Evolutionary conservation across 2,329 filamentous ascomycete species (phyloP).

Genomic region (Penicillium rolfsii): DNA sequence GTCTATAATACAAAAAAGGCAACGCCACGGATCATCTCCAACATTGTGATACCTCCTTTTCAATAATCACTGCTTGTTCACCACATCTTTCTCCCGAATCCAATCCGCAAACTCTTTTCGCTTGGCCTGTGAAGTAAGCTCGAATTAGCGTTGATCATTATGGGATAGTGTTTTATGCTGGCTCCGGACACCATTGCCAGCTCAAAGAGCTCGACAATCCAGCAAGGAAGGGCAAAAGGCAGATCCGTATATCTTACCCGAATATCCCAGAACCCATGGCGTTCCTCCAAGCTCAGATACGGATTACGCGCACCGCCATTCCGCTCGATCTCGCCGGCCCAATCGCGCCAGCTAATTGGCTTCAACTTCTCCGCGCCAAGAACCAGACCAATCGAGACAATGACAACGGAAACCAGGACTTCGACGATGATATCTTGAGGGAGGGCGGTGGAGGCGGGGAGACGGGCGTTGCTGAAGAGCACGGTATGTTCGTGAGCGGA

Average conservation of each 20-base stretch:
- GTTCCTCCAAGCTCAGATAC: constrained; percentile 75
- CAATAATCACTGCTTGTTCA: constrained; percentile 30
- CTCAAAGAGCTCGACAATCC: not conserved
- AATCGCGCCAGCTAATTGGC: constrained; percentile 85
- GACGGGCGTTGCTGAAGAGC: constrained; percentile 64
- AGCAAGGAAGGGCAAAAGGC: not conserved
- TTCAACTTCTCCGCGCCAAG: constrained; percentile 74
- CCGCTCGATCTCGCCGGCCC: constrained; percentile 71
- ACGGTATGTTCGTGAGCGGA: constrained; percentile 91
- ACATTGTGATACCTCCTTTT: not conserved
- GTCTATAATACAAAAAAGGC: constrained; percentile 26
- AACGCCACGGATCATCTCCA: not conserved
- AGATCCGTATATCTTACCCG: constrained; percentile 57
- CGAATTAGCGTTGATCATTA: constrained; percentile 12
- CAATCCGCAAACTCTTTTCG: constrained; percentile 78
- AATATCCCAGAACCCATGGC: constrained; percentile 86
- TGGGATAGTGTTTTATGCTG: not conserved
- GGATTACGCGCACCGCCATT: constrained; percentile 73
- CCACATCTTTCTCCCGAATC: constrained; percentile 54
- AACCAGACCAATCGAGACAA: constrained; percentile 84
- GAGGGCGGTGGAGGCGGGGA: constrained; percentile 49
- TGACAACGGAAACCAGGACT: constrained; percentile 74
- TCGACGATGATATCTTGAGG: constrained; percentile 88
- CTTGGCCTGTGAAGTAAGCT: constrained; percentile 52
- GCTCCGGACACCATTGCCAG: not conserved